Evolutionary conservation across 805 yeast genomes (phyloP).

Genomic region (Yarrowia sp.): DNA sequence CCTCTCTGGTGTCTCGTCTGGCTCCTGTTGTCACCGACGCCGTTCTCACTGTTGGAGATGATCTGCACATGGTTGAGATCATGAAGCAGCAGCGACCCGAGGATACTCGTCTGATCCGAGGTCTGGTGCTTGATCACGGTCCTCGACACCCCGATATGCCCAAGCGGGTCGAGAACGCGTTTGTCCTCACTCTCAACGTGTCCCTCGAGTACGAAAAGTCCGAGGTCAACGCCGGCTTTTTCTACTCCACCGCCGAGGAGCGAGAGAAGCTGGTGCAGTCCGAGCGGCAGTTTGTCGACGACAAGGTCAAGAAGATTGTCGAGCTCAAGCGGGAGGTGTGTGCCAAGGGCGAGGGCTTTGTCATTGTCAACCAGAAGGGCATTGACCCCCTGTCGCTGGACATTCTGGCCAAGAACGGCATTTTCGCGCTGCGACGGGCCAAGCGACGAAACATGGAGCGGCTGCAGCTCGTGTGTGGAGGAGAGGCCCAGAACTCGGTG

Average conservation of each 20-base stretch:
- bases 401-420: slow-evolving; percentile 86
- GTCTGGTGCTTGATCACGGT: slow-evolving; percentile 95
- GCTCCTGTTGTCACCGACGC: slow-evolving; percentile 97
- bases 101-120: slow-evolving; percentile 79
- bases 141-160: slow-evolving; percentile 99
- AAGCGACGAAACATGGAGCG: slow-evolving; percentile 99
- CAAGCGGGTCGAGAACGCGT: slow-evolving; percentile 74
- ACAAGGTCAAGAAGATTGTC: slow-evolving; percentile 82
- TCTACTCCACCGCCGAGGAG: slow-evolving; percentile 92
- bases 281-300: slow-evolving; percentile 93
- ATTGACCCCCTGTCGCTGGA: slow-evolving; percentile 98
- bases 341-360: slow-evolving; percentile 77
- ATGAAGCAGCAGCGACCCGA: slow-evolving; percentile 91
- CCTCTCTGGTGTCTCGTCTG: slow-evolving; percentile 72
- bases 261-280: slow-evolving; percentile 90
- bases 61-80: slow-evolving; percentile 95
- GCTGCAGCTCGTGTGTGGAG: slow-evolving; percentile 92
- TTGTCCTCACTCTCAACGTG: slow-evolving; percentile 83
- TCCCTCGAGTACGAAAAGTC: slow-evolving; percentile 96
- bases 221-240: slow-evolving; percentile 94
- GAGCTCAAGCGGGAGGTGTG: slow-evolving; percentile 93
- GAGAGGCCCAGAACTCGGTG: slow-evolving; percentile 95
- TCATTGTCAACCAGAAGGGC: slow-evolving; percentile 95
- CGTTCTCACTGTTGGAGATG: slow-evolving; percentile 74
- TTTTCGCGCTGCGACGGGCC: slow-evolving; percentile 93